A percentile compares a stretch with the other conserved stretches of the same genome.
Conservation (phyloP, 495 filamentous ascomycete species). For the Penicillium cinerascens region DNA sequence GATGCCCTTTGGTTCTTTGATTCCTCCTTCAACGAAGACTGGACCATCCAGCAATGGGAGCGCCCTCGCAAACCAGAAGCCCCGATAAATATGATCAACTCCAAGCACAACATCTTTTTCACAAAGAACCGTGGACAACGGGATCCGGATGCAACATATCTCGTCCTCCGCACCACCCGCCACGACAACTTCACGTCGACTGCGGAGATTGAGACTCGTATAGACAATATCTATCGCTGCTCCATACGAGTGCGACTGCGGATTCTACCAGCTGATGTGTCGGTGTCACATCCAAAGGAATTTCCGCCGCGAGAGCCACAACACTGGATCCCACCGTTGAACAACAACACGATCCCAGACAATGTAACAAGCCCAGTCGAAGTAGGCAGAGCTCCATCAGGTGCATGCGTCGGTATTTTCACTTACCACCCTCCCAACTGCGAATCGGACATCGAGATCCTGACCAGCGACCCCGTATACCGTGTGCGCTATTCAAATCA, state of each 20-base stretch:
- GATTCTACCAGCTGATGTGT: slow-evolving; percentile 22
- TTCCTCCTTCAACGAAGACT: slow-evolving; percentile 45
- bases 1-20: slow-evolving; percentile 29
- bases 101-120: slow-evolving; percentile 64
- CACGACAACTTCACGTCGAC: slow-evolving; percentile 55
- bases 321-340: background rate
- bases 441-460: slow-evolving; percentile 76
- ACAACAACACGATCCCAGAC: background rate
- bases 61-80: slow-evolving; percentile 41
- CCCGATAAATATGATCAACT: slow-evolving; percentile 56
- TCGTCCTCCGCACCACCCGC: slow-evolving; percentile 61
- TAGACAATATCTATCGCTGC: slow-evolving; percentile 52
- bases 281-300: slow-evolving; percentile 12
- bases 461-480: slow-evolving; percentile 54
- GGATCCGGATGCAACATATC: slow-evolving; percentile 41
- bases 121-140: slow-evolving; percentile 23
- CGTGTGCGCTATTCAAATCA: slow-evolving; percentile 73
- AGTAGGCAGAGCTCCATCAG: slow-evolving; percentile 12
- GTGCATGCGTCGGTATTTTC: slow-evolving; percentile 70
- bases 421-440: slow-evolving; percentile 61
- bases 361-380: slow-evolving; percentile 1
- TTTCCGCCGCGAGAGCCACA: slow-evolving; percentile 1
- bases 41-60: slow-evolving; percentile 59
- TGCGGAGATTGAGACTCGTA: slow-evolving; percentile 60
- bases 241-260: slow-evolving; percentile 59